Evolutionary conservation across 2,329 filamentous ascomycete genomes (phyloP).

Genomic region (Clonostachys chloroleuca): DNA sequence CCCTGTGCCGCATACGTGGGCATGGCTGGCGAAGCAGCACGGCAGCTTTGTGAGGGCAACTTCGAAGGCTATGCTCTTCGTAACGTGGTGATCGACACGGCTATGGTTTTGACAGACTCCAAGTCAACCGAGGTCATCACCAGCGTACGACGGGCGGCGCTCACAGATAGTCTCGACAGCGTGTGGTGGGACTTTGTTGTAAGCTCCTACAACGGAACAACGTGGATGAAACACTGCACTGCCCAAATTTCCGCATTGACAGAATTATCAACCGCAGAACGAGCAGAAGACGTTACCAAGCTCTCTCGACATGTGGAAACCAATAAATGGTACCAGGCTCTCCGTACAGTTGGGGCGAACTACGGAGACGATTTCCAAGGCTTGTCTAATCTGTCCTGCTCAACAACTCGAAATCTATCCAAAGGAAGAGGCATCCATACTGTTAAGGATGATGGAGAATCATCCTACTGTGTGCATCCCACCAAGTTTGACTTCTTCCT

Average conservation of each 20-base stretch:
- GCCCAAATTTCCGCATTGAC: constrained; percentile 7
- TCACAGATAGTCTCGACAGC: constrained; percentile 11
- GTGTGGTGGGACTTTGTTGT: constrained; percentile 23
- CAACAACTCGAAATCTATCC: no score
- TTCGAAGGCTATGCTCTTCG: constrained; percentile 5
- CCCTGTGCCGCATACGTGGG: constrained; percentile 47
- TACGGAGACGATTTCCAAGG: no score
- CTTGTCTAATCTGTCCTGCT: no score
- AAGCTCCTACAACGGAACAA: constrained; percentile 9
- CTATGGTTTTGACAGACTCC: neutral
- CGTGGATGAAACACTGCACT: constrained; percentile 18
- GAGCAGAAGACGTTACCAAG: no score
- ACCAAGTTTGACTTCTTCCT: no score
- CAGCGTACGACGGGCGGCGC: constrained; percentile 13
- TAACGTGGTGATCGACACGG: neutral
- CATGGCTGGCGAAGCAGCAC: constrained; percentile 43
- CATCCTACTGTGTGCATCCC: no score
- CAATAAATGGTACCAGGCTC: no score
- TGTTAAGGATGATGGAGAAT: no score
- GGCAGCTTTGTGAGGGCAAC: constrained; percentile 14
- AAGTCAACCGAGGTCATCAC: constrained; percentile 21
- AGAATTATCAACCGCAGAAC: no score
- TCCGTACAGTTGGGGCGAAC: no score
- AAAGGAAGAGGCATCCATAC: no score
- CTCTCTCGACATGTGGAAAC: no score